phyloP scores from a whole-genome alignment of 164 flowering plant genomes.

The Magnolia officinalis region DNA sequence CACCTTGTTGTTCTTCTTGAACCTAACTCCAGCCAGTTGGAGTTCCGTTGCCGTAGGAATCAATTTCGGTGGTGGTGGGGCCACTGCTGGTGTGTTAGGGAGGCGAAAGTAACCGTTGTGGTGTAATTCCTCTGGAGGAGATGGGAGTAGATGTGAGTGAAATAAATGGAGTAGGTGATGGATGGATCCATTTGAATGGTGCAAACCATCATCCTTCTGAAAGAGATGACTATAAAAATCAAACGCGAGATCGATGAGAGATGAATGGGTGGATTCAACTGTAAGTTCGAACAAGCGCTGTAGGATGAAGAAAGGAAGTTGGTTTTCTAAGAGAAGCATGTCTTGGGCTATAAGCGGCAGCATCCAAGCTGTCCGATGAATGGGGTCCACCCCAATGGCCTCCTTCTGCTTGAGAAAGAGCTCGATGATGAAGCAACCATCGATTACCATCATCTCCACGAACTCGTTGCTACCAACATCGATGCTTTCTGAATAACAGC shows the following conservation, averaged over 20 bases:
- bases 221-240: neutral
- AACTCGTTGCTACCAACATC: neutral
- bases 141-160: neutral
- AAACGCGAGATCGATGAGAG: neutral
- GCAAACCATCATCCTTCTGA: neutral
- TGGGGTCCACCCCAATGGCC: neutral
- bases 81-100: neutral
- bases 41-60: constrained; percentile 1
- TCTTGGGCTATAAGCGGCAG: neutral
- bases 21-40: constrained; percentile 2
- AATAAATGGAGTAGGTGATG: constrained; percentile 4
- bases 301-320: constrained; percentile 7
- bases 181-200: neutral
- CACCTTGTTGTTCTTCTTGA: constrained; percentile 7
- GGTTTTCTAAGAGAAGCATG: constrained; percentile 7
- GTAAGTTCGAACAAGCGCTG: neutral
- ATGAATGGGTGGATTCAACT: neutral
- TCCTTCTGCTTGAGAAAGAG: neutral
- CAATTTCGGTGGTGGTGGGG: neutral
- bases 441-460: constrained; percentile 7
- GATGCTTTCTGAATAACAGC: neutral
- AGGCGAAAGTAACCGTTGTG: neutral
- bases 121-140: neutral
- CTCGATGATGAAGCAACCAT: constrained; percentile 12
- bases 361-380: neutral